These are phyloP conservation scores for Coriolopsis trogii DNA, from an alignment of 1,284 basidiomycete genomes.

Conservation along the genomic window DNA sequence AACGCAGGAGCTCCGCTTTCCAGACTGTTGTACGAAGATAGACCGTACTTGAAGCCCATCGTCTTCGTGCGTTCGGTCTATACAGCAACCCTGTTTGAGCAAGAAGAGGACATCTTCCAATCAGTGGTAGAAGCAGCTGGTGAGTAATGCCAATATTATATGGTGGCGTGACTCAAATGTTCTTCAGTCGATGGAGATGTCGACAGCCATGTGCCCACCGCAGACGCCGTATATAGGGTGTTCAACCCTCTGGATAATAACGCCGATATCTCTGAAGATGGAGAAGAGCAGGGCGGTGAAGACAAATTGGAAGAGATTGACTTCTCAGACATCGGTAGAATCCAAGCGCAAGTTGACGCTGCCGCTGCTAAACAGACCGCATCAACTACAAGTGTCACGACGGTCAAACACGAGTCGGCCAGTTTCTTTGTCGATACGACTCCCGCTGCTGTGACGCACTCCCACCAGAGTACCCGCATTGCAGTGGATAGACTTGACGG, in stretches of 20 bases:
- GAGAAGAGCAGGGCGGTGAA: conserved; percentile 30
- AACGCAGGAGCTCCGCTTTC: conserved; percentile 52
- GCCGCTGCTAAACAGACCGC: conserved; percentile 22
- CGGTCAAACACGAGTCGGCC: conserved; percentile 40
- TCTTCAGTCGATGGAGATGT: conserved; percentile 35
- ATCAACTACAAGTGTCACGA: conserved; percentile 17
- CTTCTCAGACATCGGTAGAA: conserved; percentile 57
- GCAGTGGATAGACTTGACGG: conserved; percentile 19
- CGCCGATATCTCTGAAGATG: conserved; percentile 30
- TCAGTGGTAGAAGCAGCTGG: conserved; percentile 55
- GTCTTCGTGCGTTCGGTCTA: conserved; percentile 64
- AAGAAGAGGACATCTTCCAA: conserved; percentile 69
- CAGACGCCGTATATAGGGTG: conserved; percentile 58
- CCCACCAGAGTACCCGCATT: not conserved
- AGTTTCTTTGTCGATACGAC: conserved; percentile 37
- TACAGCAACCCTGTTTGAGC: conserved; percentile 60
- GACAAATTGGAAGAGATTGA: conserved; percentile 64
- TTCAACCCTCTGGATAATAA: conserved; percentile 45
- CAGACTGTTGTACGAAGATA: conserved; percentile 53
- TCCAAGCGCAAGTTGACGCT: conserved; percentile 43
- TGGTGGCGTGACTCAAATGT: not conserved
- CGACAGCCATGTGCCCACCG: conserved; percentile 63
- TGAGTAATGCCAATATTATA: conserved; percentile 37
- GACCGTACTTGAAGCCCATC: conserved; percentile 66
- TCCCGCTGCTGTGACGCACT: conserved; percentile 18